Percentiles rank a stretch among this genome's conserved stretches.
These are phyloP conservation scores for Mariannaea elegans DNA, from an alignment of 2,329 filamentous ascomycete genomes.

Conservation along the genomic window DNA sequence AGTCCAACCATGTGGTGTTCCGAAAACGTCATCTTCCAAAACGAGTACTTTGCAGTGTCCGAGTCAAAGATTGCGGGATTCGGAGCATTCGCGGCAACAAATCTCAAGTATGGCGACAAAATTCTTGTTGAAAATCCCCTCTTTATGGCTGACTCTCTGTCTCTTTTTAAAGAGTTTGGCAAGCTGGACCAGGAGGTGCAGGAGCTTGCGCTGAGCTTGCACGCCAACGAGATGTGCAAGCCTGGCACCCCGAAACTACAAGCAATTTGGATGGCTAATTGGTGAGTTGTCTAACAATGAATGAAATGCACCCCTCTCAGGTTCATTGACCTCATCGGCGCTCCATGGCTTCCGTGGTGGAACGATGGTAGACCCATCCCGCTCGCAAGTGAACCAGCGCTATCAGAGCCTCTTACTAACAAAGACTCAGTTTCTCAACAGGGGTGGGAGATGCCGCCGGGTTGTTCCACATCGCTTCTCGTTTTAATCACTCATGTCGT, in stretches of 20 bases:
- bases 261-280: slow-evolving; percentile 56
- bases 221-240: slow-evolving; percentile 44
- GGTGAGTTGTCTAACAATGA: slow-evolving; percentile 45
- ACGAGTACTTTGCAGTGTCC: slow-evolving; percentile 52
- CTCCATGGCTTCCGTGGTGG: background rate
- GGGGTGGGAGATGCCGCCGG: slow-evolving; percentile 42
- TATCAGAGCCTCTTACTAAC: background rate
- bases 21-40: slow-evolving; percentile 42
- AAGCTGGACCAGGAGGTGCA: slow-evolving; percentile 44
- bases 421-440: slow-evolving; percentile 39
- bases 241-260: slow-evolving; percentile 41
- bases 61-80: slow-evolving; percentile 54
- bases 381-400: background rate
- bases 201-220: slow-evolving; percentile 49
- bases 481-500: slow-evolving; percentile 68
- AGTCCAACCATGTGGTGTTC: background rate
- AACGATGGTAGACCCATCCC: background rate
- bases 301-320: background rate
- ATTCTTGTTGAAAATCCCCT: slow-evolving; percentile 58
- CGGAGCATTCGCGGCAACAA: slow-evolving; percentile 55
- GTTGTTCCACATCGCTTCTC: slow-evolving; percentile 60
- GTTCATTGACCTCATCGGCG: background rate
- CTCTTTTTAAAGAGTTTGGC: slow-evolving; percentile 48
- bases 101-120: slow-evolving; percentile 49
- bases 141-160: slow-evolving; percentile 42